These are phyloP conservation scores for Penicillium atrosanguineum DNA, from an alignment of 495 filamentous ascomycete species.

Conservation along the genomic window DNA sequence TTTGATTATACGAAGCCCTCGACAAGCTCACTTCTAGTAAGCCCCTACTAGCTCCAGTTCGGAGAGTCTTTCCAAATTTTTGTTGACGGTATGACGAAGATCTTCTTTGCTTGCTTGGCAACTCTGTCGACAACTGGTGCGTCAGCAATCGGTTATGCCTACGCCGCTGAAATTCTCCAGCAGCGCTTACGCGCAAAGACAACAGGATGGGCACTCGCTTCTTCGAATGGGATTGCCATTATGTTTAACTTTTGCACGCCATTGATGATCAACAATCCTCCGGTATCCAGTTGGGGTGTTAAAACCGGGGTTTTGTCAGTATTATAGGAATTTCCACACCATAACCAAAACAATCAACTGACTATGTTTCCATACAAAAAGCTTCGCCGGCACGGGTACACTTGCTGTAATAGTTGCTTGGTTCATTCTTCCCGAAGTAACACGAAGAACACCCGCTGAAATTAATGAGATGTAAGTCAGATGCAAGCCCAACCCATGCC, in stretches of 20 bases:
- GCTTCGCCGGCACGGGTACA: slow-evolving; percentile 33
- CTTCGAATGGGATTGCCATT: slow-evolving; percentile 35
- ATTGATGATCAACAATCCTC: slow-evolving; percentile 38
- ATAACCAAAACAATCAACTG: not conserved
- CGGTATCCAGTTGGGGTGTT: slow-evolving; percentile 31
- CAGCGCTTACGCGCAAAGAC: slow-evolving; percentile 41
- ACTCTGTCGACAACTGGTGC: slow-evolving; percentile 43
- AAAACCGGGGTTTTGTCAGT: slow-evolving; percentile 45
- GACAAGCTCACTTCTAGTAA: slow-evolving; percentile 33
- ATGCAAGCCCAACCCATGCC: too few species aligned
- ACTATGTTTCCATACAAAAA: slow-evolving; percentile 3
- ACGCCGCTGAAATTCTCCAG: slow-evolving; percentile 37
- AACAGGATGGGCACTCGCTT: slow-evolving; percentile 36
- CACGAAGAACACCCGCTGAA: slow-evolving; percentile 35
- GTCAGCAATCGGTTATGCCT: slow-evolving; percentile 42
- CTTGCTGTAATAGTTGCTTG: slow-evolving; percentile 33
- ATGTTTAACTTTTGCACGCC: slow-evolving; percentile 47
- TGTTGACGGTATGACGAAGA: slow-evolving; percentile 10
- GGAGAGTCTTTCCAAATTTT: too few species aligned
- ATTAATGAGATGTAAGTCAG: slow-evolving; percentile 40
- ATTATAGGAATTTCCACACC: too few species aligned
- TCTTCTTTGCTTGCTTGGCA: slow-evolving; percentile 34
- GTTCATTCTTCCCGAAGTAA: slow-evolving; percentile 38
- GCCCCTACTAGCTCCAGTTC: not conserved
- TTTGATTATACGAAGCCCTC: slow-evolving; percentile 36